A percentile compares a stretch with the other conserved stretches of the same genome.
Evolutionary conservation across 108 stramenopile species (phyloP).

Genomic region (Nitzschia sp.): DNA sequence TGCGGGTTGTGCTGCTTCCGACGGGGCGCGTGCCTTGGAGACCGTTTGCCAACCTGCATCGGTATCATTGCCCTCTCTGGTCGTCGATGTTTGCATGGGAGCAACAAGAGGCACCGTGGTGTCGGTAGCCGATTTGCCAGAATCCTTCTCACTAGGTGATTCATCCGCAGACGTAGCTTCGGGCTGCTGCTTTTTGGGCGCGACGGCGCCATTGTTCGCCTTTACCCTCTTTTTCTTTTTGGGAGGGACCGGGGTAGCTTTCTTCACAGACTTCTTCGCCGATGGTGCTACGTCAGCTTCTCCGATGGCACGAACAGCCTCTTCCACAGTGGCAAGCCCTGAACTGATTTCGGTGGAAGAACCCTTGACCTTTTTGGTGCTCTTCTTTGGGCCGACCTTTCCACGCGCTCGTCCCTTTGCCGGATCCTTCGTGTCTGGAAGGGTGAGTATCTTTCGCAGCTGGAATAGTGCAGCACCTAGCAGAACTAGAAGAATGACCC

Average conservation of each 20-base stretch:
- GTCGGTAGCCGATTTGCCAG: not conserved
- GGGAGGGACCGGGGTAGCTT: not conserved
- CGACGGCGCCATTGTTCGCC: not conserved
- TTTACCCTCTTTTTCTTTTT: not conserved
- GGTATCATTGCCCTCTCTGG: not conserved
- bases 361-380: constrained; percentile 7
- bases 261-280: not conserved
- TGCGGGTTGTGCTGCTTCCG: too few species aligned
- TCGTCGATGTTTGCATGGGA: not conserved
- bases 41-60: constrained; percentile 38
- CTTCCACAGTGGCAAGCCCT: constrained; percentile 1
- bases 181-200: not conserved
- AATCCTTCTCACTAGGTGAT: not conserved
- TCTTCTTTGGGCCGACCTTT: not conserved
- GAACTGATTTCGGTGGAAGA: not conserved
- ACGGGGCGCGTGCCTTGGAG: constrained; percentile 4
- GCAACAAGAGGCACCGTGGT: not conserved
- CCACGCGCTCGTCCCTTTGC: not conserved
- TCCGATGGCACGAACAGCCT: not conserved
- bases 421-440: constrained; percentile 6
- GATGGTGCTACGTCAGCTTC: not conserved
- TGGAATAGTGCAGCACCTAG: constrained; percentile 30
- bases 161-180: not conserved
- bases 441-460: constrained; percentile 27
- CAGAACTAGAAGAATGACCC: constrained; percentile 39